Conservation (phyloP, 2,329 filamentous ascomycete species). For the Lecanoromycetidae sp. region DNA sequence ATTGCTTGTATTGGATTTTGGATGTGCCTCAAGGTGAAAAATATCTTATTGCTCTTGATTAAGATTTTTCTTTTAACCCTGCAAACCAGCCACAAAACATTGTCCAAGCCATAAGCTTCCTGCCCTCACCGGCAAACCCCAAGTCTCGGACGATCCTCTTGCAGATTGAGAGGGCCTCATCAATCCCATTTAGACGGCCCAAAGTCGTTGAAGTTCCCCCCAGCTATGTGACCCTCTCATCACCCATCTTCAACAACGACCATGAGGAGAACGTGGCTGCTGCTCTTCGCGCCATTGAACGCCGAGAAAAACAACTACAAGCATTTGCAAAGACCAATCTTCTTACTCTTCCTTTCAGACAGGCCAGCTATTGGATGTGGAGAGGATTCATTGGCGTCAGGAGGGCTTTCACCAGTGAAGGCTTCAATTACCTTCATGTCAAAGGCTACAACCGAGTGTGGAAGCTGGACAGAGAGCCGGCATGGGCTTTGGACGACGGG, state of each 20-base stretch:
- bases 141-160: conserved; percentile 3
- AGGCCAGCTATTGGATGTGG: conserved; percentile 11
- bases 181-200: conserved; percentile 3
- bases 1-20: conserved; percentile 8
- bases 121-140: not conserved
- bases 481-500: conserved; percentile 19
- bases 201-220: conserved; percentile 7
- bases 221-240: conserved; percentile 11
- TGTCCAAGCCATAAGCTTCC: conserved; percentile 8
- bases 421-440: conserved; percentile 17
- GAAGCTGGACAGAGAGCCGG: conserved; percentile 17
- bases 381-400: conserved; percentile 12
- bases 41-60: not conserved
- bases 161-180: conserved; percentile 6
- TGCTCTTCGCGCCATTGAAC: not conserved
- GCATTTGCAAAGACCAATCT: conserved; percentile 12
- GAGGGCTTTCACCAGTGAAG: conserved; percentile 16
- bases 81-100: conserved; percentile 12
- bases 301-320: conserved; percentile 5
- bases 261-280: conserved; percentile 12
- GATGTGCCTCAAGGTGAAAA: conserved; percentile 10
- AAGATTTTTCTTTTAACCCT: not conserved
- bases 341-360: conserved; percentile 16
- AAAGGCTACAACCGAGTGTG: conserved; percentile 14
- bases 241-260: conserved; percentile 11